Conservation (phyloP, 202 grass and related monocot genomes). For the Miscanthus sacchariflorus region DNA sequence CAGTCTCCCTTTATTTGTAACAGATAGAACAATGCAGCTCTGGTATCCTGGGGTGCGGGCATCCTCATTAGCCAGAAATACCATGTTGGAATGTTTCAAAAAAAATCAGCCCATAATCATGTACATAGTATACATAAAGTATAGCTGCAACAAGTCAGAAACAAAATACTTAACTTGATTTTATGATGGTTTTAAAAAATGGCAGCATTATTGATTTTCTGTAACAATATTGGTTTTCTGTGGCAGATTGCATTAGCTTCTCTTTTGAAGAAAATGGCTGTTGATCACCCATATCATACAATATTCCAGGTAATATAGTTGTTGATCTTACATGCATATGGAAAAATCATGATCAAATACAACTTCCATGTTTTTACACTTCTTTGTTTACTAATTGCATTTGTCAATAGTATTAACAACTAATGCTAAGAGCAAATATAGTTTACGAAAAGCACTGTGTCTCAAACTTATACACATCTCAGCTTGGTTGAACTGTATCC, state of each 20-base stretch:
- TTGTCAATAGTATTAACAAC: slow-evolving; percentile 8
- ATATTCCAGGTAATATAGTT: slow-evolving; percentile 82
- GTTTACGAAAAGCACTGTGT: neutral
- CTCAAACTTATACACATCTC: neutral
- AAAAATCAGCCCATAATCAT: neutral
- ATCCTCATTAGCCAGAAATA: neutral
- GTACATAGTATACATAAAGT: neutral
- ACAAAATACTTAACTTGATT: slow-evolving; percentile 6
- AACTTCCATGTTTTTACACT: slow-evolving; percentile 26
- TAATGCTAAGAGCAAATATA: neutral
- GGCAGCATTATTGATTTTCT: neutral
- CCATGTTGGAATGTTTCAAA: neutral
- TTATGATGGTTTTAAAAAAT: neutral
- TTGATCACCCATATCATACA: slow-evolving; percentile 98
- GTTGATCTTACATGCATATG: slow-evolving; percentile 7
- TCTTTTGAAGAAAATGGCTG: slow-evolving; percentile 94
- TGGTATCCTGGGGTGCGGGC: neutral
- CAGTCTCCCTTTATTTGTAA: too few relatives aligned
- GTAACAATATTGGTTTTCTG: slow-evolving; percentile 35
- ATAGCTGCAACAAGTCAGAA: neutral
- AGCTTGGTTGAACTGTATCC: slow-evolving; percentile 16
- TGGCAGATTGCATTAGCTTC: slow-evolving; percentile 83
- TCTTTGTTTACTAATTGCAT: neutral
- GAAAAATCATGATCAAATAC: neutral
- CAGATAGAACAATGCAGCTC: slow-evolving; percentile 1